phyloP scores from a whole-genome alignment of 2,329 filamentous ascomycete genomes.

The Botrytis paeoniae region DNA sequence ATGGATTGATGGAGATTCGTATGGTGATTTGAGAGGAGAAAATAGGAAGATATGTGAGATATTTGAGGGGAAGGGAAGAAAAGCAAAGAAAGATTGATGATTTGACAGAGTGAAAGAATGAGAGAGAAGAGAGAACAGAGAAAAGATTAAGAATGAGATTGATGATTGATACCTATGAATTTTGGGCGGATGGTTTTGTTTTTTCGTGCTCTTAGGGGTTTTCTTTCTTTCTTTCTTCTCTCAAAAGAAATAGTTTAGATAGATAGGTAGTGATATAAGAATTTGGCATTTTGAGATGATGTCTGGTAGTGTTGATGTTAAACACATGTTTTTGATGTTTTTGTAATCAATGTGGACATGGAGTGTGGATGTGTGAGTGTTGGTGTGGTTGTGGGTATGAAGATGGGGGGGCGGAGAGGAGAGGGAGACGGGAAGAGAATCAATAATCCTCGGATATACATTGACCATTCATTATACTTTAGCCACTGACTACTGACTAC shows the following conservation, averaged over 20 bases:
- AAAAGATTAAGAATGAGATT: constrained; percentile 5
- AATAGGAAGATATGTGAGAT: background rate
- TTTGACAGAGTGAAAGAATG: background rate
- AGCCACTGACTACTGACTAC: too few relatives aligned
- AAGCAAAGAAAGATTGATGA: background rate
- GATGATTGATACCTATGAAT: constrained; percentile 15
- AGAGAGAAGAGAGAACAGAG: background rate
- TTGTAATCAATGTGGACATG: too few relatives aligned
- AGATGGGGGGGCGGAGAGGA: too few relatives aligned
- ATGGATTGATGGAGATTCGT: background rate
- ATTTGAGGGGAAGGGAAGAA: background rate
- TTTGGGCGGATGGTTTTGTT: constrained; percentile 1
- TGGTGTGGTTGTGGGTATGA: too few relatives aligned
- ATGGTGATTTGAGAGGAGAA: background rate
- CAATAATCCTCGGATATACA: too few relatives aligned
- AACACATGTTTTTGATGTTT: too few relatives aligned
- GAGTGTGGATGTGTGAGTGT: too few relatives aligned
- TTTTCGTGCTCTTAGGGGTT: background rate
- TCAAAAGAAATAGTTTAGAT: background rate
- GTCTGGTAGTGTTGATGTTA: background rate
- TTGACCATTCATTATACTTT: too few relatives aligned
- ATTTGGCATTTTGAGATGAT: background rate
- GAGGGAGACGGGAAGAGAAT: too few relatives aligned
- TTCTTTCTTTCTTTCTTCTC: background rate
- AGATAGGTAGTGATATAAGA: background rate